Evolutionary conservation across 805 yeast species (phyloP).

Genomic region (Clavispora carvajalis): DNA sequence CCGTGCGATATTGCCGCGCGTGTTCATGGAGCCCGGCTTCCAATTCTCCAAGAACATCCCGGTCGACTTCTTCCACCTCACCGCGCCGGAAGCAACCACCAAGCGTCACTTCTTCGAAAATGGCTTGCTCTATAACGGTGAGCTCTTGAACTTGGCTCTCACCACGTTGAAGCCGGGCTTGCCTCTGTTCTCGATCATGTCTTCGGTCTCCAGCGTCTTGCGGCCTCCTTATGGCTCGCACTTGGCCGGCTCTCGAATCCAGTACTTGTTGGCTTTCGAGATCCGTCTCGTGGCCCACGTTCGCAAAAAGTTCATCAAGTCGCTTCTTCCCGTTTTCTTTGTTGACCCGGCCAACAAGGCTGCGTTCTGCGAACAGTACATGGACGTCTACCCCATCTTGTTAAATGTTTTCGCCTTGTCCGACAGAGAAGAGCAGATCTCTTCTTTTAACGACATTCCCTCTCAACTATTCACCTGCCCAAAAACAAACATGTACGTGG

Average conservation of each 20-base stretch:
- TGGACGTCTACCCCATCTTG: constrained; percentile 49
- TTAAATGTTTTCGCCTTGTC: constrained; percentile 42
- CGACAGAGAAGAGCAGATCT: constrained; percentile 48
- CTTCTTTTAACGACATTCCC: constrained; percentile 26
- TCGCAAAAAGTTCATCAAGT: constrained; percentile 43
- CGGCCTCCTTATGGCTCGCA: constrained; percentile 1
- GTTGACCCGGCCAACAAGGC: constrained; percentile 45
- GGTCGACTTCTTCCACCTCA: constrained; percentile 14
- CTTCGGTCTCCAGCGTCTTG: not conserved
- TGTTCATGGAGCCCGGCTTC: constrained; percentile 34
- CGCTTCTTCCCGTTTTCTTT: constrained; percentile 52
- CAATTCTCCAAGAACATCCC: constrained; percentile 29
- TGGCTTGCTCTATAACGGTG: constrained; percentile 27
- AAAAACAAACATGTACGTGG: constrained; percentile 29
- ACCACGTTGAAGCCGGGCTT: constrained; percentile 11
- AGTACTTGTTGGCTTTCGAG: constrained; percentile 53
- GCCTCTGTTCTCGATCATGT: not conserved
- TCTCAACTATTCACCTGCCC: constrained; percentile 44
- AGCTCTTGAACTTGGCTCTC: constrained; percentile 21
- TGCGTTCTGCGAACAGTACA: constrained; percentile 46
- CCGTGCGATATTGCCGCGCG: constrained; percentile 39
- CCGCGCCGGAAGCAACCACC: constrained; percentile 5
- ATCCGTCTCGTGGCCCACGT: constrained; percentile 50
- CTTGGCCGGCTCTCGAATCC: constrained; percentile 46
- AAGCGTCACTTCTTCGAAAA: constrained; percentile 24